phyloP scores from a whole-genome alignment of 202 grass and related monocot genomes.

The Saccharum hybrid region DNA sequence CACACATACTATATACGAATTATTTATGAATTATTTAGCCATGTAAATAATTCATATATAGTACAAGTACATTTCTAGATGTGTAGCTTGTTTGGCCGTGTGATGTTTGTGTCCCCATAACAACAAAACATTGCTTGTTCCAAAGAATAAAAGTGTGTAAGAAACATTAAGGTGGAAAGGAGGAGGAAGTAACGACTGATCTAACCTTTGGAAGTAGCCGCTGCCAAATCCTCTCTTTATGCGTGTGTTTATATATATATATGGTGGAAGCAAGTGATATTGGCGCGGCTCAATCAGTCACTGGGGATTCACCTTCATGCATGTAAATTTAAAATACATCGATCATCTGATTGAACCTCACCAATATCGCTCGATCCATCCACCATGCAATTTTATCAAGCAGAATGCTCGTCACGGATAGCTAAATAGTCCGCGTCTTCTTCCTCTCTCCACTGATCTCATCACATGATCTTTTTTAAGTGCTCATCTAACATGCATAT shows the following conservation, averaged over 20 bases:
- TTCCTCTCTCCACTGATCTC: neutral
- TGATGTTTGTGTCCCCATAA: too few species aligned
- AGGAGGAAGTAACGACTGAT: neutral
- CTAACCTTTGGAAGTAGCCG: neutral
- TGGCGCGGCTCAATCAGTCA: slow-evolving; percentile 99
- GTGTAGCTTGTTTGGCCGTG: too few species aligned
- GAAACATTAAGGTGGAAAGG: neutral
- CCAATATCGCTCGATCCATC: slow-evolving; percentile 81
- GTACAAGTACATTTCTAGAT: too few species aligned
- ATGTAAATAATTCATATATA: too few species aligned
- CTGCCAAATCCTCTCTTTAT: too few species aligned
- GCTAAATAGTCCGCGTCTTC: neutral
- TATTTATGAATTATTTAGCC: too few species aligned
- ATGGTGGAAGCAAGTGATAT: slow-evolving; percentile 77
- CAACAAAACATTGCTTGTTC: too few species aligned
- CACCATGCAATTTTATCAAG: slow-evolving; percentile 29
- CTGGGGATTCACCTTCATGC: slow-evolving; percentile 35
- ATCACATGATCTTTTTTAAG: slow-evolving; percentile 16
- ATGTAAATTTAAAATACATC: slow-evolving; percentile 38
- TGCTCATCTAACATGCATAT: neutral
- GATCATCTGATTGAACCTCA: slow-evolving; percentile 78
- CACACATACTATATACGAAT: too few species aligned
- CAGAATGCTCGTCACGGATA: too few species aligned
- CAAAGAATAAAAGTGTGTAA: too few species aligned
- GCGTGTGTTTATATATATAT: neutral